Conservation (phyloP, 2,329 filamentous ascomycete genomes). For the Xylariaceae sp. region DNA sequence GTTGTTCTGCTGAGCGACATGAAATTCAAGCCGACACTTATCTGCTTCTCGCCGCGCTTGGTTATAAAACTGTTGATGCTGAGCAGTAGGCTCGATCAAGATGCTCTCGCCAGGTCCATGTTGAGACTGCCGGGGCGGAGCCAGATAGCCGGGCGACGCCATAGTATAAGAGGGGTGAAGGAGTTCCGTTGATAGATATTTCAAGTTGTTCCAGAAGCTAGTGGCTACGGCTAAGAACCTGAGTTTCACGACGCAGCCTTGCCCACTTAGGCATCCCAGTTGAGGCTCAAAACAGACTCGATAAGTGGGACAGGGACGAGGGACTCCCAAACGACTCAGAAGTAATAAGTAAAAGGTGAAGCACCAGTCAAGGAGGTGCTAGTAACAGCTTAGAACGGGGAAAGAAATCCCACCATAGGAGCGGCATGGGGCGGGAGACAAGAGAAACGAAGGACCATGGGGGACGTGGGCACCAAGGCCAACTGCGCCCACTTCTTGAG, state of each 20-base stretch:
- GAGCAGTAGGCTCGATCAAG: slow-evolving; percentile 24
- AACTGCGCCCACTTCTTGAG: slow-evolving; percentile 24
- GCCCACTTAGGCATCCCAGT: not conserved
- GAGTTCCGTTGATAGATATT: not conserved
- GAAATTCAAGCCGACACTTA: slow-evolving; percentile 17
- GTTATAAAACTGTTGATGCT: slow-evolving; percentile 30
- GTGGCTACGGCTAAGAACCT: not conserved
- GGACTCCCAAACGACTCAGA: slow-evolving; percentile 6
- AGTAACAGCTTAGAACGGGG: slow-evolving; percentile 9
- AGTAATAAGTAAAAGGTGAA: not conserved
- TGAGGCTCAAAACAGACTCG: not conserved
- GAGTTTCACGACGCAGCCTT: slow-evolving; percentile 8
- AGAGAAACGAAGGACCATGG: slow-evolving; percentile 5
- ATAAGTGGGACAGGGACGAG: slow-evolving; percentile 2
- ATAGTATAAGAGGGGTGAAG: slow-evolving; percentile 10
- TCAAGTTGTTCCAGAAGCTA: not conserved
- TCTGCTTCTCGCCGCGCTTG: slow-evolving; percentile 25
- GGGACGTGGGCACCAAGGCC: slow-evolving; percentile 7
- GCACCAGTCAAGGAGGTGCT: slow-evolving; percentile 5
- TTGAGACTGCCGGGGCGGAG: slow-evolving; percentile 3
- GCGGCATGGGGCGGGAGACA: slow-evolving; percentile 15
- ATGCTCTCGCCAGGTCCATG: slow-evolving; percentile 11
- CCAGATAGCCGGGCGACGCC: slow-evolving; percentile 14
- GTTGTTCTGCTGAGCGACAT: slow-evolving; percentile 23
- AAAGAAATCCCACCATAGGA: slow-evolving; percentile 8